Base-by-base conservation (phyloP, 1,284 basidiomycete species). In the Irpex rosettiformis region DNA sequence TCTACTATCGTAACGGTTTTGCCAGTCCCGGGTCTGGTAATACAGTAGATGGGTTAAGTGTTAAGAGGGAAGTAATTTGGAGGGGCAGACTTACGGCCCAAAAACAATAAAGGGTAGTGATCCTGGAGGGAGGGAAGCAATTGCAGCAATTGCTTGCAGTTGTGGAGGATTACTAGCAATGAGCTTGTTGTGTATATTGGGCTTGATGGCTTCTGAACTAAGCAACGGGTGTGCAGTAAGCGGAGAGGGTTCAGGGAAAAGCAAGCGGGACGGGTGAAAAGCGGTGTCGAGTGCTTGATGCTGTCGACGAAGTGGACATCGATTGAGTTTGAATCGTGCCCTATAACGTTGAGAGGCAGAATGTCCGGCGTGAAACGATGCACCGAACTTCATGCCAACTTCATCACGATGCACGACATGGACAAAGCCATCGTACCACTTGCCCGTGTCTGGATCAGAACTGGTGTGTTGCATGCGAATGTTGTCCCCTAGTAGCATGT, bases 1-100 rank as follows among this genome's bases (percentile, higher is more conserved):
- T 90, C 87, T 0, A 89, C 79, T 3, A 85, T 74, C 0, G 85
- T 88, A 13, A 88, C 79, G 0, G 86, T 89, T 70, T 88, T 89
- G 0, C 87, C 86, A 0, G 87, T 88, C 10, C 86, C 84, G 3
- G 84, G 84, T 3, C 84, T 86, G 52, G 24, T 11, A 24, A 8
- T 29, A 18, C 22, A 51, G 48, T 1, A 30, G 18, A 16, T 37
- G 5, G 49, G 21, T 49, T n/a, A 52, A 52, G 25, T n/a, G 1
- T 7, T 2, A 13, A 3, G 28, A 8, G 2, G 37, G n/a, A n/a
- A n/a, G n/a, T n/a, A n/a, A n/a, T n/a, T n/a, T 3, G n/a, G 29
- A 52, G 16, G 13, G 24, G 43, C 13, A 7, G 2, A 78, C 85
- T 72, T 71, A 86, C 84, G 87, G 86, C 22, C 87, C 87, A 69